phyloP scores from a whole-genome alignment of 805 yeast genomes.

The Metahyphopichia silvanorum region DNA sequence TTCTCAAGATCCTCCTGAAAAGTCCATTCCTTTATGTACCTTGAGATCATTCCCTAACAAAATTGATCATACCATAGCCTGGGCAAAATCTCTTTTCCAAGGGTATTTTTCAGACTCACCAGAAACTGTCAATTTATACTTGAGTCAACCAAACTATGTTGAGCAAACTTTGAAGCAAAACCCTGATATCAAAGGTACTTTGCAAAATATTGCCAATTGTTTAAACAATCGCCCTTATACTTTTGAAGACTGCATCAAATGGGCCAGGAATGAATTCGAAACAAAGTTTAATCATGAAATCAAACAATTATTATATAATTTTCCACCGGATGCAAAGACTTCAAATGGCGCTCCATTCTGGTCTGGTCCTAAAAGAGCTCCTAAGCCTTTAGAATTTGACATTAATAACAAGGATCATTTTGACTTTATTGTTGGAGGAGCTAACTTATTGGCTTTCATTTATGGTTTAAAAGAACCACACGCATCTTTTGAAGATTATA shows the following conservation, averaged over 20 bases:
- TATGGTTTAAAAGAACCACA: conserved; percentile 84
- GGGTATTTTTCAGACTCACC: conserved; percentile 90
- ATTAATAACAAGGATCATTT: conserved; percentile 72
- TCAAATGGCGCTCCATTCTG: conserved; percentile 92
- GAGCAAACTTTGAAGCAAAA: conserved; percentile 88
- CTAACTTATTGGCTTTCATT: conserved; percentile 85
- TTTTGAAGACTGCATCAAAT: conserved; percentile 89
- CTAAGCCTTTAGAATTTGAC: conserved; percentile 79
- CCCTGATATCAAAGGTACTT: conserved; percentile 84
- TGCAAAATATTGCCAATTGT: conserved; percentile 75
- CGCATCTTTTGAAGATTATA: conserved; percentile 49
- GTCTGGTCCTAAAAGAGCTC: conserved; percentile 98
- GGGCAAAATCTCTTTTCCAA: conserved; percentile 96
- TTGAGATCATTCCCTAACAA: conserved; percentile 96
- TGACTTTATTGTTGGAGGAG: conserved; percentile 83
- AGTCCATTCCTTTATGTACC: conserved; percentile 95
- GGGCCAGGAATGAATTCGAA: conserved; percentile 94
- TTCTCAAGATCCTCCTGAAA: conserved; percentile 98
- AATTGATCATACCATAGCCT: conserved; percentile 98
- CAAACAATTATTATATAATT: conserved; percentile 84
- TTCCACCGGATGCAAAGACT: conserved; percentile 92
- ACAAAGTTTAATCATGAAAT: conserved; percentile 81
- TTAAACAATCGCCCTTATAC: conserved; percentile 80
- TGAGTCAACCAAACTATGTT: conserved; percentile 88
- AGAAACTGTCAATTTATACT: conserved; percentile 86